Percentiles rank a stretch among this genome's conserved stretches.
These are phyloP conservation scores for Pyracantha coccinea DNA, from an alignment of 331 rosid species.

Conservation along the genomic window DNA sequence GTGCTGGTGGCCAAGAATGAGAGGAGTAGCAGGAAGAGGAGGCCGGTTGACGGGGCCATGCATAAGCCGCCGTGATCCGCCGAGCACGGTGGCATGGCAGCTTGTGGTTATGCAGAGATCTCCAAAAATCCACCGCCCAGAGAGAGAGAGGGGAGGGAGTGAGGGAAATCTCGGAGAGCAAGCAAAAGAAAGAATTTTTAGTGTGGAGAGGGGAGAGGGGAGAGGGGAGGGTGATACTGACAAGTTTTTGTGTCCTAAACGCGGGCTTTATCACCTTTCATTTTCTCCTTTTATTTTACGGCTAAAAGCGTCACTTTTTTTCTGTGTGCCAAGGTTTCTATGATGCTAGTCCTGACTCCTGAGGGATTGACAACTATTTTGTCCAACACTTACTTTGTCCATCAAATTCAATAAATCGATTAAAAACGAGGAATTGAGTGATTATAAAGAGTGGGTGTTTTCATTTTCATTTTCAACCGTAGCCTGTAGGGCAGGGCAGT, in stretches of 20 bases:
- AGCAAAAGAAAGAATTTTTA: constrained; percentile 6
- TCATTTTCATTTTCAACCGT: too few species aligned
- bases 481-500: neutral
- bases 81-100: constrained; percentile 49
- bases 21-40: constrained; percentile 31
- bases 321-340: neutral
- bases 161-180: neutral
- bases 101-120: constrained; percentile 4
- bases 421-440: too few species aligned
- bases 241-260: constrained; percentile 21
- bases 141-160: neutral
- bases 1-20: constrained; percentile 28
- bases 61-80: constrained; percentile 26
- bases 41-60: constrained; percentile 16
- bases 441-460: too few species aligned
- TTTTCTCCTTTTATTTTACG: neutral
- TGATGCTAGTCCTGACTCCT: too few species aligned
- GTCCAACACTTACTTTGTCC: too few species aligned
- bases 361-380: too few species aligned
- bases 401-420: too few species aligned
- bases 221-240: neutral
- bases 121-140: constrained; percentile 4
- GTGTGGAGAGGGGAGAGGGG: neutral
- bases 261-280: constrained; percentile 36
- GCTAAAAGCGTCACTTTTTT: neutral